These are phyloP conservation scores for Umbellularia californica DNA, from an alignment of 164 flowering plant species.

Conservation along the genomic window DNA sequence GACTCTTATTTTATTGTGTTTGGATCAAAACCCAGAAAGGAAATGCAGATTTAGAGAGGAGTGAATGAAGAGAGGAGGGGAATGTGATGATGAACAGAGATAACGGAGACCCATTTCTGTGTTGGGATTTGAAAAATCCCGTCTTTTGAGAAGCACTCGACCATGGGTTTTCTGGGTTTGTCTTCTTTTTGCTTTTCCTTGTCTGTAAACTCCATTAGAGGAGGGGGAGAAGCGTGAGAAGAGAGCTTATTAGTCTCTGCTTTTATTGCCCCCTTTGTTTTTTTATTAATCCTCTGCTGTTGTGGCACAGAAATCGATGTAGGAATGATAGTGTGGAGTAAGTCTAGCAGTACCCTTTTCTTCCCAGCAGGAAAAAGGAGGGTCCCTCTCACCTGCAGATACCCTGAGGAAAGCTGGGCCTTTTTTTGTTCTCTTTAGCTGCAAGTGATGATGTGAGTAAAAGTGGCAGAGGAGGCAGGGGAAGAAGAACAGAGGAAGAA, in stretches of 20 bases:
- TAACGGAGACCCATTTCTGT: slow-evolving; percentile 11
- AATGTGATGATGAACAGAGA: slow-evolving; percentile 8
- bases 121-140: slow-evolving; percentile 25
- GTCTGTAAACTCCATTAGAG: background rate
- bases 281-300: slow-evolving; percentile 10
- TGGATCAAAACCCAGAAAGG: background rate
- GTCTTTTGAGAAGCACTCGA: slow-evolving; percentile 34
- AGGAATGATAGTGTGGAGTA: slow-evolving; percentile 13
- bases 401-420: slow-evolving; percentile 15
- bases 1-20: slow-evolving; percentile 2
- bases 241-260: background rate
- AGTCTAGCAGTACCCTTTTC: slow-evolving; percentile 4
- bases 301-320: slow-evolving; percentile 17
- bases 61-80: background rate
- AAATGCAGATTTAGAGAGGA: background rate
- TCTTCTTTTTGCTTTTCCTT: slow-evolving; percentile 8
- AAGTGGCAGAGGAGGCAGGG: slow-evolving; percentile 1
- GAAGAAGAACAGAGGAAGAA: slow-evolving; percentile 10
- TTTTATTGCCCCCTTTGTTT: background rate
- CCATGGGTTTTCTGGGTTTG: slow-evolving; percentile 22
- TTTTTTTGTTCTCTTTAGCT: slow-evolving; percentile 10
- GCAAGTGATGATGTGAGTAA: slow-evolving; percentile 3
- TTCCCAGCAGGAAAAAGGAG: slow-evolving; percentile 16
- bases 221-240: slow-evolving; percentile 4
- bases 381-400: slow-evolving; percentile 8